These are phyloP conservation scores for Dichomitus squalens DNA, from an alignment of 1,284 basidiomycete genomes.

Conservation along the genomic window DNA sequence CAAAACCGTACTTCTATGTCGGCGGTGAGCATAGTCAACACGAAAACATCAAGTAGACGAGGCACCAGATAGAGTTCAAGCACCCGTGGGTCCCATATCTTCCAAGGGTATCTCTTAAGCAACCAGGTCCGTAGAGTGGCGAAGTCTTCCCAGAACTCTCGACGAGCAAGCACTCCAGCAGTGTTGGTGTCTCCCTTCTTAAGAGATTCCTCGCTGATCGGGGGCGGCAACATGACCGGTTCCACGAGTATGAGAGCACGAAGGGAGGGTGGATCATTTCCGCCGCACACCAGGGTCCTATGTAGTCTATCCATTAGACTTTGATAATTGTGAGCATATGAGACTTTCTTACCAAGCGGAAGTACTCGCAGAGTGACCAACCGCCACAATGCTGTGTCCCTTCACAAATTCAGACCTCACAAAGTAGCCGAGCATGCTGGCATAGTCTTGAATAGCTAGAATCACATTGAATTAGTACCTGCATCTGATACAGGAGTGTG, in stretches of 20 bases:
- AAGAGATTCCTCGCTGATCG: background rate
- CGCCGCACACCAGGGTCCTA: background rate
- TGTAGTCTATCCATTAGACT: background rate
- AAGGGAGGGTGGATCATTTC: background rate
- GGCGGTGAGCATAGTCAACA: background rate
- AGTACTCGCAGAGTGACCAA: conserved; percentile 13
- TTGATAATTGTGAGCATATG: background rate
- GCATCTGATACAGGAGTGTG: background rate
- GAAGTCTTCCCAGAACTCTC: background rate
- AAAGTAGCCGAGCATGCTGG: background rate
- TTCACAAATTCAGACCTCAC: conserved; percentile 2
- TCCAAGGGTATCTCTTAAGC: conserved; percentile 3
- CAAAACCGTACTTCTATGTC: background rate
- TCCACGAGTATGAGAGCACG: conserved; percentile 12
- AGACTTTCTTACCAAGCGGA: conserved; percentile 5
- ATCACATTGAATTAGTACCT: background rate
- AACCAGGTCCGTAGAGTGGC: background rate
- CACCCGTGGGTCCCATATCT: conserved; percentile 12
- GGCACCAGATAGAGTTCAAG: conserved; percentile 8
- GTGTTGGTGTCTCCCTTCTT: conserved; percentile 3
- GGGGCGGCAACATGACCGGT: conserved; percentile 7
- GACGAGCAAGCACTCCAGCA: background rate
- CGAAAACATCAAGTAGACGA: background rate
- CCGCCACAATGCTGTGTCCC: conserved; percentile 1
- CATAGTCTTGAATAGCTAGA: conserved; percentile 1